Conservation (phyloP, 1,284 basidiomycete species). For the Rhodotorula sp. region DNA sequence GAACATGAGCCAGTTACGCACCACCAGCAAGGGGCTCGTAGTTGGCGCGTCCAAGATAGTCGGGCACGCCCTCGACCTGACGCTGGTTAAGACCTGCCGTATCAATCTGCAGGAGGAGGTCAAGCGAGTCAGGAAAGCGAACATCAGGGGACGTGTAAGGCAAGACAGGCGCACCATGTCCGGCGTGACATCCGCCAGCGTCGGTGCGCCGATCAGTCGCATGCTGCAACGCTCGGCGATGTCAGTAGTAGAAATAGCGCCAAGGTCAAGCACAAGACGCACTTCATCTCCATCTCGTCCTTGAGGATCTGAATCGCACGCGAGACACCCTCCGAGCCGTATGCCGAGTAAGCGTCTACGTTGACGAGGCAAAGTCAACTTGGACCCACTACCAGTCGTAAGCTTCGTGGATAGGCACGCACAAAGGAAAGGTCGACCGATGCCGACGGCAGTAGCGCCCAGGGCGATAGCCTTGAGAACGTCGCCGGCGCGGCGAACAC, state of each 20-base stretch:
- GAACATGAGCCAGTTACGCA: neutral
- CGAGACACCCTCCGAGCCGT: constrained; percentile 67
- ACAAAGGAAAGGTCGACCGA: constrained; percentile 63
- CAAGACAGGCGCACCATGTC: constrained; percentile 67
- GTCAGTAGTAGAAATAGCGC: constrained; percentile 2
- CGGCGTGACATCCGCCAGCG: constrained; percentile 72
- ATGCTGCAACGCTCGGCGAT: constrained; percentile 63
- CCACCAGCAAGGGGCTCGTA: constrained; percentile 38
- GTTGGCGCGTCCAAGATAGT: constrained; percentile 35
- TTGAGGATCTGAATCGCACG: constrained; percentile 51
- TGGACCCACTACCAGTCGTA: too few relatives aligned
- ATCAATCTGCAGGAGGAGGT: constrained; percentile 24
- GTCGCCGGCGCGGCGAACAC: constrained; percentile 83
- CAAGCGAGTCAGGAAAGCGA: neutral
- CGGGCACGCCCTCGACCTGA: constrained; percentile 22
- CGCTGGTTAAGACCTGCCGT: constrained; percentile 18
- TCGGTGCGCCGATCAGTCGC: constrained; percentile 79
- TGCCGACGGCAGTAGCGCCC: constrained; percentile 75
- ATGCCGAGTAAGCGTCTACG: constrained; percentile 88
- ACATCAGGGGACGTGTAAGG: neutral
- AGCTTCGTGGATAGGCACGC: neutral
- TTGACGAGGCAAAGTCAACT: too few relatives aligned
- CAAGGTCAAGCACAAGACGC: neutral
- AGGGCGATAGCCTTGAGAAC: constrained; percentile 86
- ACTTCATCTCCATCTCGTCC: constrained; percentile 81